Conservation (phyloP, 208 protist genomes). For the Perkinsela sp. region DNA sequence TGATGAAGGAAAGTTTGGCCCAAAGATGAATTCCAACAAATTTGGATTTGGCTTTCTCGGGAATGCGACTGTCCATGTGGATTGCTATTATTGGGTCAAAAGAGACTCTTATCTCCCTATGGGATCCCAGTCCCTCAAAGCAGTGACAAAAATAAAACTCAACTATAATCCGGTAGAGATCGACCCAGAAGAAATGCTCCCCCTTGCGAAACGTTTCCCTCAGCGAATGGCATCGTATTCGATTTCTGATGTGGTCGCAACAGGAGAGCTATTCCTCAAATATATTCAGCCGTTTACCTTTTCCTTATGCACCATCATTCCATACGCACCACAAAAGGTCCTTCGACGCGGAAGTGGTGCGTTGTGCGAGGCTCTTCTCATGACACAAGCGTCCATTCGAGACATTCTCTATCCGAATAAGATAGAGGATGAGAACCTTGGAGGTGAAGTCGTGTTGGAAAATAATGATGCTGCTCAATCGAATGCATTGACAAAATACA, state of each 20-base stretch:
- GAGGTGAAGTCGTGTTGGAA: background rate
- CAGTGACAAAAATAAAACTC: conserved; percentile 92
- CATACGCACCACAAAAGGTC: conserved; percentile 91
- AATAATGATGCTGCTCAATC: background rate
- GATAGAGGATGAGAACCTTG: conserved; percentile 14
- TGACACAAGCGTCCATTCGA: conserved; percentile 82
- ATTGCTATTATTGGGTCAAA: conserved; percentile 98
- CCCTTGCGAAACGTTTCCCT: conserved; percentile 72
- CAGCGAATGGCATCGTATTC: conserved; percentile 96
- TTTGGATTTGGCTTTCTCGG: conserved; percentile 72
- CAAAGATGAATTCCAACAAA: background rate
- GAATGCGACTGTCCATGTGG: conserved; percentile 76
- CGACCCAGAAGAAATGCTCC: conserved; percentile 96
- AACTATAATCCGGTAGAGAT: conserved; percentile 97
- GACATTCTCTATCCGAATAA: conserved; percentile 99
- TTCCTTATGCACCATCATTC: conserved; percentile 98
- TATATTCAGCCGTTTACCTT: conserved; percentile 99
- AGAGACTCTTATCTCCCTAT: conserved; percentile 98
- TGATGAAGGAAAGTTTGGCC: background rate
- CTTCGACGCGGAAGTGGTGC: conserved; percentile 93
- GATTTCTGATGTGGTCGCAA: conserved; percentile 98
- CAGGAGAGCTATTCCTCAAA: conserved; percentile 98
- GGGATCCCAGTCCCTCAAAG: conserved; percentile 80
- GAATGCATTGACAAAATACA: conserved; percentile 5
- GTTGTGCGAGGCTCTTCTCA: conserved; percentile 94